Conservation (phyloP, 106 monocot genomes). For the Acanthochlamys bracteata region DNA sequence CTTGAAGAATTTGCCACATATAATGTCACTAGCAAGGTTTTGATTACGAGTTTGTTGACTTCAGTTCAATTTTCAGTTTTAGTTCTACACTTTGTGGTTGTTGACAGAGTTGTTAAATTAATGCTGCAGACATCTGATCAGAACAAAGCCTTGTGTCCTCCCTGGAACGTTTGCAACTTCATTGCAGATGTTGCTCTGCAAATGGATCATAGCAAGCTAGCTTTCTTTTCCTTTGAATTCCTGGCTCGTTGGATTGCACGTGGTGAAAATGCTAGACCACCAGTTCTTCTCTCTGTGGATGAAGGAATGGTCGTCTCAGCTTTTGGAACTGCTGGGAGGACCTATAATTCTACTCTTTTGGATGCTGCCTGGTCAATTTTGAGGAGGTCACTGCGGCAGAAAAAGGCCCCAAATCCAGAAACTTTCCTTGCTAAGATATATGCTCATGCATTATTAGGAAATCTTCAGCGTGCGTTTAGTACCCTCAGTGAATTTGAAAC, state of each 20-base stretch:
- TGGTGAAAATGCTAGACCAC: slow-evolving; percentile 66
- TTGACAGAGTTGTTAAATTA: not conserved
- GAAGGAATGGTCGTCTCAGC: slow-evolving; percentile 76
- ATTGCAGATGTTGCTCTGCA: slow-evolving; percentile 64
- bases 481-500: slow-evolving; percentile 82
- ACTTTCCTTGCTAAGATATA: slow-evolving; percentile 77
- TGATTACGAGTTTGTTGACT: not conserved
- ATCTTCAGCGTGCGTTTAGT: slow-evolving; percentile 75
- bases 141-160: slow-evolving; percentile 77
- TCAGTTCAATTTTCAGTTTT: not conserved
- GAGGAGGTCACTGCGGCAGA: slow-evolving; percentile 55
- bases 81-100: not conserved
- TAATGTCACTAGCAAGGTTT: too few relatives aligned
- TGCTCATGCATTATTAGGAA: slow-evolving; percentile 68
- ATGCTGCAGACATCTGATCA: slow-evolving; percentile 60
- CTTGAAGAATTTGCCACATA: too few relatives aligned
- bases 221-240: slow-evolving; percentile 66
- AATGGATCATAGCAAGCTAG: slow-evolving; percentile 71
- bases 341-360: slow-evolving; percentile 49
- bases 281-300: slow-evolving; percentile 67
- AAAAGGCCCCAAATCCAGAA: slow-evolving; percentile 78
- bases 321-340: slow-evolving; percentile 64
- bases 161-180: slow-evolving; percentile 55
- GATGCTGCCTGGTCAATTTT: slow-evolving; percentile 73
- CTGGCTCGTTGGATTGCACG: slow-evolving; percentile 83